Base-by-base conservation (phyloP, 352 stramenopile genomes). In the Phytophthora hibernalis region DNA sequence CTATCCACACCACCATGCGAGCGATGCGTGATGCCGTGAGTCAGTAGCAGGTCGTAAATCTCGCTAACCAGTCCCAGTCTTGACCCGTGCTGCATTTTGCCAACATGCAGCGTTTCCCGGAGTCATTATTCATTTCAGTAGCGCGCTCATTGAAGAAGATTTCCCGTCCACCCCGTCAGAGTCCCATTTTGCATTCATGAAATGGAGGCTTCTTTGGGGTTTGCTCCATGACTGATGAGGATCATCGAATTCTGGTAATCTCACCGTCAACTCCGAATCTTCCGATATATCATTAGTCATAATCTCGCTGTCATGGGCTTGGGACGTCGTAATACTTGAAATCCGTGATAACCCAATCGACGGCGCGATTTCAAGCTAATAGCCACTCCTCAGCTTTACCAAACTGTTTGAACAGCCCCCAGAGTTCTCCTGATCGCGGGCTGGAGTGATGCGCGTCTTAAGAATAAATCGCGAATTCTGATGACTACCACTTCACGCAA, bases 101-200 rank as follows among this genome's bases (percentile, higher is more conserved):
- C 62, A 68, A 20, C 60, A 51, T 2, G 8, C 50, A 51, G 51
- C 51, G 50, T 68, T 68, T 10, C 60, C 60, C 8, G 60, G 31
- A 40, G 30, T 68, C 43, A 43, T 5, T 30, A 55, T 30, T 42
- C 60, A 68, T 18, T 55, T 42, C 31, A 68, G 30, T 9, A 68
- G 30, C 33, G 61, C 42, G 8, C 48, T 35, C 12, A 68, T n/a
- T 13, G 60, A 68, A 3, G 60, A 68, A 16, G 43, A 37, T 20
- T 37, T 33, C 30, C 38, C 58, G n/a, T 54, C n/a, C 12, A 47
- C 21, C 21, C 12, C 38, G 16, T 66, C 58, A 33, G 60, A 60
- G 42, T 68, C 31, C 60, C 60, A 68, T 54, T 48, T 61, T 13
- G 40, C n/a, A 18, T 12, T 43, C 3, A 4, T 20, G n/a, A 55